Base-by-base conservation (phyloP, 2,329 filamentous ascomycete species). In the Teratosphaeria destructans region DNA sequence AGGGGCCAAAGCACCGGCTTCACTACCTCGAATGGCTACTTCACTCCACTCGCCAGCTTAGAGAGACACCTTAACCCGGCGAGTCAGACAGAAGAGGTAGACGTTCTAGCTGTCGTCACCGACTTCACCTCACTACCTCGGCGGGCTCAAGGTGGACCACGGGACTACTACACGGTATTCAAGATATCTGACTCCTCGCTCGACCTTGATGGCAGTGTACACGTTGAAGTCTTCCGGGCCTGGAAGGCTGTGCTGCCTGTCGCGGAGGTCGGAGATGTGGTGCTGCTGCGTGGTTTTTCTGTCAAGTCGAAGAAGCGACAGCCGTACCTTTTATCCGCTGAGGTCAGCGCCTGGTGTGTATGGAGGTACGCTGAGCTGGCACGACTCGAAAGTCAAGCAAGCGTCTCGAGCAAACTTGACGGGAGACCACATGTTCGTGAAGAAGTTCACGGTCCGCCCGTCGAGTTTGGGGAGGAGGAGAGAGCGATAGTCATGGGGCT, bases 301-400 rank as follows among this genome's bases (percentile, higher is more conserved):
- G 77, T 79, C n/a, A 75, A 73, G 64, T 75, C 71, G 14, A 61
- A 70, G 16, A 75, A 76, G 55, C 64, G 70, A 11, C 59, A 65
- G 69, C n/a, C 69, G 55, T 66, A 68, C 64, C 16, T 81, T 8
- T 57, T 75, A 8, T 78, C 75, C 37, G 70, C 67, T 1, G 76
- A 78, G 5, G 72, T 74, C 55, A 77, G 75, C 57, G 71, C 70
- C 2, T 81, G 78, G 78, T 78, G 76, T 59, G 77, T 79, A 2
- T 80, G 77, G 76, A 67, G 75, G 3, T 63, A 64, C 29, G 58
- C 56, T 10, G 67, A 67, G 55, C 68, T 62, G 5, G 66, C 34
- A 4, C 37, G 57, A 3, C 54, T 27, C 10, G 60, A 59, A 29
- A 62, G 61, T 55, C 61, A 61, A 27, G 71, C 66, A 58, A 71